Base-by-base conservation (phyloP, 305 asterid genomes). In the Striga hermonthica region DNA sequence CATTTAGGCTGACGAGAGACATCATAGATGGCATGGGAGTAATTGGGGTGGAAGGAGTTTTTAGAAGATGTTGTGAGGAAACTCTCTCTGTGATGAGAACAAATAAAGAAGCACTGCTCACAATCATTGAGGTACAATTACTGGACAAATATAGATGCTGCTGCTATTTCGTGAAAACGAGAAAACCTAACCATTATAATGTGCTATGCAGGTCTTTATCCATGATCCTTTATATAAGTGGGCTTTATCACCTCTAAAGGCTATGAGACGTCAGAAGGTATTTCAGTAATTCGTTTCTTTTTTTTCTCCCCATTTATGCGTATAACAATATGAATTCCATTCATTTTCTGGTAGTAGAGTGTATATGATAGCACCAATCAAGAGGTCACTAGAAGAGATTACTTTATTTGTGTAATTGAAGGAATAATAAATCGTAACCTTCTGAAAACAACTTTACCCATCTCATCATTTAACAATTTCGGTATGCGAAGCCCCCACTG, bases 231-330 rank as follows among this genome's bases (percentile, higher is more conserved):
- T 93, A 66, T 93, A 90, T 62, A 93, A 90, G 84, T 90, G 99
- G 99, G 99, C 99, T 74, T 71, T 93, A 65, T 93, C 99, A 36
- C 99, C 99, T 73, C 82, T 93, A 60, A 90, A 93, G 80, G 99
- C 99, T 68, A 80, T 93, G 89, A 96, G 90, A 66, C 97, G 95
- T 69, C 99, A 93, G 74, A 90, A 93, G 99, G 99, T 93, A 77
- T 48, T 36, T 56, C 41, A 44, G 31, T 59, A 22, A 0, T 22
- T 22, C 10, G 34, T 57, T 62, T 66, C 55, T 6, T 15, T 60
- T 57, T 22, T 22, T 2, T 2, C 31, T 22, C 31, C 31, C 31
- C 31, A 22, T 22, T 22, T 22, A 22, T 22, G 31, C 31, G 1
- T 22, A 22, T 22, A 53, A 37, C 35, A 58, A 60, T 55, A 49